Evolutionary conservation across 2,329 filamentous ascomycete genomes (phyloP), one percentile per base, ranked within the genome.

Genomic region (Trichoderma gracile): DNA sequence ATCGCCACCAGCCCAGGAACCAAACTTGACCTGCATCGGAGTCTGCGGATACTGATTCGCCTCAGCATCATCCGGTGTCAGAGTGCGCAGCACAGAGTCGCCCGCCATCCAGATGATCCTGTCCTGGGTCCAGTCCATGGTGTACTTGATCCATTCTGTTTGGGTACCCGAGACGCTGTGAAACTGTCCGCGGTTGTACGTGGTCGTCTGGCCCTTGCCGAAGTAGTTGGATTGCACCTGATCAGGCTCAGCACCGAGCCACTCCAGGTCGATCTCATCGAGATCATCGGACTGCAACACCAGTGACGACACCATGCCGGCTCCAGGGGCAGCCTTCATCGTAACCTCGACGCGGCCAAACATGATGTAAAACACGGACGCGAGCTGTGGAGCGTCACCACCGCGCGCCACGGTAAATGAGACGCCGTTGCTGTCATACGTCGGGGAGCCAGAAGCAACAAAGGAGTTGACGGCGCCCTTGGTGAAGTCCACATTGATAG

Each of bases 221-320:
- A 99, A 99, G 79, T 96, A 99, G 79, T 99, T 99, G 70, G 88
- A 90, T 78, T 99, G 95, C n/a, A 97, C 91, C 76, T 96, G 83
- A 64, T 81, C 80, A 68, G 84, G 78, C 73, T 91, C 85, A 63
- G 89, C 87, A 65, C 95, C 95, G 25, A 99, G 85, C 92, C 93
- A 98, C 78, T 99, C 95, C 81, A 94, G 91, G 76, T 99, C 95
- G 73, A 99, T 96, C 80, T 99, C 95, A 77, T 99, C 95, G 50
- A 97, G 84, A 72, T 86, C 86, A 76, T 98, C 94, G 15, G 93
- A 97, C 78, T 96, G 89, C 68, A 99, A 81, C 9, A 99, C 92
- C 14, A 95, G 84, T 52, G 92, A 95, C 76, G 92, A 97, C 69
- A 99, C 93, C 71, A 99, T 97, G 66, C 95, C 95, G 10, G 86